Percentiles rank a stretch among this genome's conserved stretches.
Evolutionary conservation across 192 early-diverging fungal species (phyloP).

Genomic region (Backusella tarrabulga): DNA sequence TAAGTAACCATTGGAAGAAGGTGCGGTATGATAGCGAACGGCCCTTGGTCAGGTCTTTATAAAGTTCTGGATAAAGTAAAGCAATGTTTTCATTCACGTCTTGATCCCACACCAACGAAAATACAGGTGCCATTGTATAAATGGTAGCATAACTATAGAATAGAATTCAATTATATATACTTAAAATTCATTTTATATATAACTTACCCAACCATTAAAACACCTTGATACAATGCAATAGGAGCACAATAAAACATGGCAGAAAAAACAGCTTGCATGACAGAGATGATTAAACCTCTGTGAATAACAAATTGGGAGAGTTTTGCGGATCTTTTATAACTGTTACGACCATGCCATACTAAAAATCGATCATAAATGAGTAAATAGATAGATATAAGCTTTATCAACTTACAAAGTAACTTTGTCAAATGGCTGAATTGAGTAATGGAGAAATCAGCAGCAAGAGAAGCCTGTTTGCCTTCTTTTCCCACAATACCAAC

Average conservation of each 20-base stretch:
- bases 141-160: constrained; percentile 77
- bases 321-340: constrained; percentile 91
- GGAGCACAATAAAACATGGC: constrained; percentile 97
- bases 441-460: constrained; percentile 89
- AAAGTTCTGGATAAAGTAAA: constrained; percentile 89
- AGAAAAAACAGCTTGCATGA: constrained; percentile 97
- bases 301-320: constrained; percentile 97
- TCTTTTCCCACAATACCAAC: constrained; percentile 97
- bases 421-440: constrained; percentile 89
- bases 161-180: not conserved
- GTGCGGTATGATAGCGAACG: constrained; percentile 89
- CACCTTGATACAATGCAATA: constrained; percentile 90
- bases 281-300: constrained; percentile 94
- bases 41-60: constrained; percentile 92
- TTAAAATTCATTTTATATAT: not conserved
- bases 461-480: constrained; percentile 90
- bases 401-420: constrained; percentile 56
- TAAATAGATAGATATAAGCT: not conserved
- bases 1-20: constrained; percentile 92
- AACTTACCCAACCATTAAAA: constrained; percentile 70
- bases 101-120: constrained; percentile 89
- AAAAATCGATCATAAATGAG: not conserved
- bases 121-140: constrained; percentile 96
- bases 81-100: constrained; percentile 91
- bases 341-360: constrained; percentile 95